Evolutionary conservation across 768 basidiomycete species (phyloP).

Genomic region (Pleurotus giganteus): DNA sequence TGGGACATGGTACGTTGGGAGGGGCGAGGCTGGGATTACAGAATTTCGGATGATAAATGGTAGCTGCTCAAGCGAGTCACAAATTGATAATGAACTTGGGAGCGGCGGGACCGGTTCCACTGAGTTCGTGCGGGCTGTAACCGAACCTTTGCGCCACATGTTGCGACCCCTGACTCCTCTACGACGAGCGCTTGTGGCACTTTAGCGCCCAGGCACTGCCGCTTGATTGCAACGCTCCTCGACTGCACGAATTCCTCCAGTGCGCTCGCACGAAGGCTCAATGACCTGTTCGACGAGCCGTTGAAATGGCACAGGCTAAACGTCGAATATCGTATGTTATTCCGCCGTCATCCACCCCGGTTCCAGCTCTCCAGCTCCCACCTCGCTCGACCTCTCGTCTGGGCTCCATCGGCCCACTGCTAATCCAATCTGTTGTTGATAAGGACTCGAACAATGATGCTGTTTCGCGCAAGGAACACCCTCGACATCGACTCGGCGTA

Average conservation of each 20-base stretch:
- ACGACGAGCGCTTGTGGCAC: background rate
- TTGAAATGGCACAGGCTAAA: constrained; percentile 43
- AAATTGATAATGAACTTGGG: too few species aligned
- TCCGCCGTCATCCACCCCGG: constrained; percentile 61
- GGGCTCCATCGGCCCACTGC: constrained; percentile 68
- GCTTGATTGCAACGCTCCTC: too few species aligned
- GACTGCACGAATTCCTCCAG: too few species aligned
- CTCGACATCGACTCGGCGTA: constrained; percentile 86
- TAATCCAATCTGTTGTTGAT: constrained; percentile 37
- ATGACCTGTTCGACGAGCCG: background rate
- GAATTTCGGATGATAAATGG: too few species aligned
- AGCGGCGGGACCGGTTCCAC: too few species aligned
- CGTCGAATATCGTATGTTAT: constrained; percentile 87
- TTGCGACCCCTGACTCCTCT: background rate
- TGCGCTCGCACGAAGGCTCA: background rate
- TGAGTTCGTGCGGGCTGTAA: too few species aligned
- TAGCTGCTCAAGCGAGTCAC: too few species aligned
- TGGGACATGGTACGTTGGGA: background rate
- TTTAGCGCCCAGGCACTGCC: too few species aligned
- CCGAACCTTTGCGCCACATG: background rate
- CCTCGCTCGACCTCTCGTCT: constrained; percentile 58
- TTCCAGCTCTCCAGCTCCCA: constrained; percentile 71
- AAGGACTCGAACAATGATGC: constrained; percentile 21
- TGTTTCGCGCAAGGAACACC: constrained; percentile 40
- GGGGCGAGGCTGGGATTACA: too few species aligned